Evolutionary conservation across 2,329 filamentous ascomycete species (phyloP).

Genomic region (Gremmenia infestans): DNA sequence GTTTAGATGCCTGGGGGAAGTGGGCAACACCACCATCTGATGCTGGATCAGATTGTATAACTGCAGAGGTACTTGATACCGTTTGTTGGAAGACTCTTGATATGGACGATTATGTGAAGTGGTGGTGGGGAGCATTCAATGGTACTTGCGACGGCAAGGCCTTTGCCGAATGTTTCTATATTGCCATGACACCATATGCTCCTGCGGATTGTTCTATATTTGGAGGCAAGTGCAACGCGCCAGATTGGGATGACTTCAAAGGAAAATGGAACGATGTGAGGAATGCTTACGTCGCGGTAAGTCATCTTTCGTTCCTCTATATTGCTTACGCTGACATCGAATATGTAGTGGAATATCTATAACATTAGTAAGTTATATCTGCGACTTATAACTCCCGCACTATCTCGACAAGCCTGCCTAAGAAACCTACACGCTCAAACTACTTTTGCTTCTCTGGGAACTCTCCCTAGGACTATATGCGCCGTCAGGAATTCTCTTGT

Average conservation of each 20-base stretch:
- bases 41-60: not conserved
- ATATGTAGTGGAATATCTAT: not conserved
- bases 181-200: not conserved
- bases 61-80: not conserved
- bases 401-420: too few species aligned
- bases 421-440: too few species aligned
- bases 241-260: not conserved
- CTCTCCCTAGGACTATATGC: not conserved
- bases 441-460: not conserved
- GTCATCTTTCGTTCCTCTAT: too few species aligned
- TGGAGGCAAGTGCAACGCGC: not conserved
- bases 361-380: not conserved
- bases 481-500: not conserved
- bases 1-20: not conserved
- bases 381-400: too few species aligned
- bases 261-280: not conserved
- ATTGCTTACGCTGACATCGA: too few species aligned
- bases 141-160: not conserved
- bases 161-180: not conserved
- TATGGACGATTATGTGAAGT: not conserved
- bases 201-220: not conserved
- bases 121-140: not conserved
- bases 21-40: not conserved
- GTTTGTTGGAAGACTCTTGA: not conserved
- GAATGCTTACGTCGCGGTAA: not conserved